Evolutionary conservation across 345 rosid species (phyloP).

Genomic region (Cardamine occulta): DNA sequence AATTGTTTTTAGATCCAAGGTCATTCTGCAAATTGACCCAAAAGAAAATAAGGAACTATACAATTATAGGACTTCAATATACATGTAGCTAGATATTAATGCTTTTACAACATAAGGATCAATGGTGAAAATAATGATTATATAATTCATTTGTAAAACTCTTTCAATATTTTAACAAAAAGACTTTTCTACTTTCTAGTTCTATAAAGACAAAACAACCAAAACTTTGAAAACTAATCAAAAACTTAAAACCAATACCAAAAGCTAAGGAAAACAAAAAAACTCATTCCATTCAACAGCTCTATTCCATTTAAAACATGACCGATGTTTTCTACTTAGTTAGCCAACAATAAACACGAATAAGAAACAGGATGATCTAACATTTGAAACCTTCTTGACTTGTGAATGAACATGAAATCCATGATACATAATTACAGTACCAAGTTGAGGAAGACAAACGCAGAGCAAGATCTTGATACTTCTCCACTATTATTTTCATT

Average conservation of each 20-base stretch:
- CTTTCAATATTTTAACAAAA: background rate
- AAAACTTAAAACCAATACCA: background rate
- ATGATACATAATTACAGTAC: background rate
- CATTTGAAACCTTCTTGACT: conserved; percentile 14
- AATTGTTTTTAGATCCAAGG: no score
- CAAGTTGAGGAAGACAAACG: conserved; percentile 3
- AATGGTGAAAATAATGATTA: background rate
- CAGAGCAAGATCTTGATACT: conserved; percentile 19
- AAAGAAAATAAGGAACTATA: no score
- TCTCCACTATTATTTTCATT: conserved; percentile 8
- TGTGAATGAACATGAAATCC: background rate
- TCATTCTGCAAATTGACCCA: no score
- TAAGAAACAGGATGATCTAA: background rate
- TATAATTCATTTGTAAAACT: background rate
- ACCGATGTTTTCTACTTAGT: background rate
- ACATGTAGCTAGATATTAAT: no score
- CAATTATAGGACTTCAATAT: no score
- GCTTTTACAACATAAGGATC: background rate
- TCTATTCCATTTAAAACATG: background rate
- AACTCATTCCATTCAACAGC: background rate
- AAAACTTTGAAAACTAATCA: background rate
- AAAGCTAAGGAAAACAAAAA: background rate
- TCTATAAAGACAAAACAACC: background rate
- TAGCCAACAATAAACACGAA: background rate
- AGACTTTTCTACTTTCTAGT: background rate